Conservation (phyloP, 495 filamentous ascomycete genomes). For the Mycothermus thermophilus region DNA sequence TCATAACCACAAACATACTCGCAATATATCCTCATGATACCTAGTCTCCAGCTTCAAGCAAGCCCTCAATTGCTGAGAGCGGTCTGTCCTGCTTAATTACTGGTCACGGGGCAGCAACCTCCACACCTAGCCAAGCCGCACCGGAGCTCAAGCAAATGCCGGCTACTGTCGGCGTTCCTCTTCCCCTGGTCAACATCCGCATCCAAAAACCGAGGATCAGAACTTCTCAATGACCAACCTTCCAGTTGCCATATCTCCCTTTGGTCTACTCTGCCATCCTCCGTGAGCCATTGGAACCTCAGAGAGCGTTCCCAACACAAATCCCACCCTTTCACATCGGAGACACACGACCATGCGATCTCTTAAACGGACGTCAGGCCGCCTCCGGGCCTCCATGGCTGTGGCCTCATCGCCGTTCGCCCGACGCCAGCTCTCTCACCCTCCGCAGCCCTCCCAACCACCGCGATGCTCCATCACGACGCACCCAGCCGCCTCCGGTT, state of each 20-base stretch:
- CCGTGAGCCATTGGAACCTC: slow-evolving; percentile 2
- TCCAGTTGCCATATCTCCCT: neutral
- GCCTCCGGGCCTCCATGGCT: slow-evolving; percentile 11
- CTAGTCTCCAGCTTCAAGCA: too few species aligned
- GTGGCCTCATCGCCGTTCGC: slow-evolving; percentile 1
- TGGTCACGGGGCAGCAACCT: too few species aligned
- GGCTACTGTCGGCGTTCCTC: slow-evolving; percentile 12
- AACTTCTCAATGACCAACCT: neutral
- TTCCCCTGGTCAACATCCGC: neutral
- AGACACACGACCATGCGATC: slow-evolving; percentile 24
- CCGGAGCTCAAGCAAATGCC: slow-evolving; percentile 2
- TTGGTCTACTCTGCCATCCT: neutral
- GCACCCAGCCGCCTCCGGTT: slow-evolving; percentile 16
- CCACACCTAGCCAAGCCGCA: neutral
- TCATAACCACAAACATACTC: too few species aligned
- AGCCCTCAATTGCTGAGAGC: too few species aligned
- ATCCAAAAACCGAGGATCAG: neutral
- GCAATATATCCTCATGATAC: too few species aligned
- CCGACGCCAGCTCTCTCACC: slow-evolving; percentile 1
- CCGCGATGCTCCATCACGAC: slow-evolving; percentile 8
- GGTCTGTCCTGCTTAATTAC: too few species aligned
- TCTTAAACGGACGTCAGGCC: slow-evolving; percentile 19
- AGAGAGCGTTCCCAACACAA: neutral
- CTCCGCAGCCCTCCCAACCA: slow-evolving; percentile 4
- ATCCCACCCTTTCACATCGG: neutral